These are phyloP conservation scores for Raphanus raphanistrum DNA, from an alignment of 345 rosid genomes.

Conservation along the genomic window DNA sequence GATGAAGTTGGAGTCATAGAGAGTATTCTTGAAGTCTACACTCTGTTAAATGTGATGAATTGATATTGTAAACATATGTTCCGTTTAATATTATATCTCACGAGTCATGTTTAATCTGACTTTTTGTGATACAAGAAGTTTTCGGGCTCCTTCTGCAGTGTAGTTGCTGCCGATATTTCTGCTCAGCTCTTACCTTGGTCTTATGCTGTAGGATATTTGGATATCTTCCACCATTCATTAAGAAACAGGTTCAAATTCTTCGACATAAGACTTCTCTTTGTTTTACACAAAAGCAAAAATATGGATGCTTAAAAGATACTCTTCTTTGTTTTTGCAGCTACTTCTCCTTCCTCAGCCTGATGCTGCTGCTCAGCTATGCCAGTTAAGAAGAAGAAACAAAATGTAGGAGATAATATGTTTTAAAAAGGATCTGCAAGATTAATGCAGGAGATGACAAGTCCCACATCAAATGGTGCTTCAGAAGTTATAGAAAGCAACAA, in stretches of 20 bases:
- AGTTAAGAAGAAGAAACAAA: too few species aligned
- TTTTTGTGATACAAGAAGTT: conserved; percentile 59
- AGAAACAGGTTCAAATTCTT: conserved; percentile 62
- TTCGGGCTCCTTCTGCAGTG: conserved; percentile 68
- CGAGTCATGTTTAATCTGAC: conserved; percentile 16
- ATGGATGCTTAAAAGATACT: conserved; percentile 21
- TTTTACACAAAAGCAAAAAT: conserved; percentile 1
- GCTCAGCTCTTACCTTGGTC: conserved; percentile 97
- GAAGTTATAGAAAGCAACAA: too few species aligned
- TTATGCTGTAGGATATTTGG: conserved; percentile 66
- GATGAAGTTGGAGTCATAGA: conserved; percentile 28
- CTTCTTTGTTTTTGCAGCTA: too few species aligned
- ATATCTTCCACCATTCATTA: conserved; percentile 84
- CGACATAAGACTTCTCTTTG: conserved; percentile 8
- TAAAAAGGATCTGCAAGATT: too few species aligned
- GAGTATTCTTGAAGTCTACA: conserved; percentile 95
- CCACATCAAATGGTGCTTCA: too few species aligned
- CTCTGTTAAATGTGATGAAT: conserved; percentile 68
- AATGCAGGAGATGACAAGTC: too few species aligned
- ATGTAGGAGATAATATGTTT: too few species aligned
- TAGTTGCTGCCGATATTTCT: conserved; percentile 60
- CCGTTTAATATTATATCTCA: not conserved
- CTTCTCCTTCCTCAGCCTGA: too few species aligned
- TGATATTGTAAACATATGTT: conserved; percentile 13
- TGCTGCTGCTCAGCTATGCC: too few species aligned